These are phyloP conservation scores for Nevesoporus exiguus DNA, from an alignment of 768 basidiomycete species.

Conservation along the genomic window DNA sequence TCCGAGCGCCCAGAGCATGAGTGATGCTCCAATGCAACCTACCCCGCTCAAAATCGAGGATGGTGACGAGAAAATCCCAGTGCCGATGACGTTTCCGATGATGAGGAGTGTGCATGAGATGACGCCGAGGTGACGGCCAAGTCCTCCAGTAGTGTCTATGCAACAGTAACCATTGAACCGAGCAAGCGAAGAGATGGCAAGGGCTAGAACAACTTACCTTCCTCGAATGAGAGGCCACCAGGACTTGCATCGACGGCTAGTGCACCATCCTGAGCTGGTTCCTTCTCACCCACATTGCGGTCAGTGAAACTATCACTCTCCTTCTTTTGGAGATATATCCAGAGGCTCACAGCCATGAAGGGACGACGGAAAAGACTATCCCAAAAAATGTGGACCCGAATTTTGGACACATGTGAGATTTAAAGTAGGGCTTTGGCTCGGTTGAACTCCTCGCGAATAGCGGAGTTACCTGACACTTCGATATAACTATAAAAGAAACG, in stretches of 20 bases:
- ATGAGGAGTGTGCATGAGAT: constrained; percentile 56
- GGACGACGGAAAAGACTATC: not conserved
- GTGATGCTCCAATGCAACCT: constrained; percentile 55
- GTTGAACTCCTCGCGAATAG: too few species aligned
- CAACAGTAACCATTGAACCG: not conserved
- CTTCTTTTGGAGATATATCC: constrained; percentile 2
- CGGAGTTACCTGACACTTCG: too few species aligned
- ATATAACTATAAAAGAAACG: too few species aligned
- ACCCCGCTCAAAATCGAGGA: constrained; percentile 56
- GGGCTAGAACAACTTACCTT: constrained; percentile 20
- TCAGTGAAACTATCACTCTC: not conserved
- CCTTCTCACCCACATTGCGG: constrained; percentile 1
- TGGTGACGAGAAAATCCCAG: constrained; percentile 63
- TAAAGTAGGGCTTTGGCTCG: too few species aligned
- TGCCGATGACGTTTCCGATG: constrained; percentile 50
- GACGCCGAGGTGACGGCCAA: too few species aligned
- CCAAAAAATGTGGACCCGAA: too few species aligned
- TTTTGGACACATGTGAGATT: too few species aligned
- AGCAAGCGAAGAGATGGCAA: not conserved
- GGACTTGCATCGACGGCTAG: constrained; percentile 29
- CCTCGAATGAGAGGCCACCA: too few species aligned
- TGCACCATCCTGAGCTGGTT: not conserved
- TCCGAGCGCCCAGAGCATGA: constrained; percentile 63
- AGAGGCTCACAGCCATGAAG: constrained; percentile 3
- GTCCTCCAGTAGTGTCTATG: constrained; percentile 49